Evolutionary conservation across 1,284 basidiomycete species (phyloP), one percentile per base, ranked within the genome.

Genomic region (Cystobasidium slooffiae): DNA sequence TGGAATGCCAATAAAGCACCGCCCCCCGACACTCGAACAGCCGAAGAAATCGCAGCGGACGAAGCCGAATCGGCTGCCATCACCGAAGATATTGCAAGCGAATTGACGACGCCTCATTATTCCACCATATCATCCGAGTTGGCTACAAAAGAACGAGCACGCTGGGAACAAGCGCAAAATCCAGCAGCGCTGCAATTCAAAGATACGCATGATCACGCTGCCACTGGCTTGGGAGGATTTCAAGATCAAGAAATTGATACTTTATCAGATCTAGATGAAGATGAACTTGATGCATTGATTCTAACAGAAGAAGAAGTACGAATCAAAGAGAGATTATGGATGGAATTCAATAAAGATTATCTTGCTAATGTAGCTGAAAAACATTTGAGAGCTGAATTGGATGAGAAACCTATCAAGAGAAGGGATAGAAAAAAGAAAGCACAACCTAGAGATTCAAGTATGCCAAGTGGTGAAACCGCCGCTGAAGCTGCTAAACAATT

Each of bases 311-410:
- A 92, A 37, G 96, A 98, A 82, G 90, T 93, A 6, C 88, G 87
- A 81, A 87, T 94, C 80, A 97, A 95, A 82, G 94, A 96, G 80
- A 89, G 94, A 37, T 89, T 99, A 20, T 99, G 97, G 97, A 92
- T 98, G 76, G 94, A 96, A 83, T 86, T 94, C 81, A 99, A 99
- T 83, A 88, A 88, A 77, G 94, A 97, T 68, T 99, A 97, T 84
- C 84, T 99, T 64, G 92, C 97, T 81, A 89, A 91, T 43, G 85
- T 95, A 58, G 93, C 92, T 75, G 70, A 53, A 41, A 73, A 70
- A 51, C 70, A 74, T 58, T 37, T 68, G 46, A n/a, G 64, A 44
- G 66, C 74, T 14, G 66, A 69, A 59, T 39, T 65, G n/a, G 68
- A 74, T 73, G 80, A 79, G 51, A 91, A 90, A 83, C 87, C 87